Base-by-base conservation (phyloP, 805 yeast species). In the Starmerella sp. region DNA sequence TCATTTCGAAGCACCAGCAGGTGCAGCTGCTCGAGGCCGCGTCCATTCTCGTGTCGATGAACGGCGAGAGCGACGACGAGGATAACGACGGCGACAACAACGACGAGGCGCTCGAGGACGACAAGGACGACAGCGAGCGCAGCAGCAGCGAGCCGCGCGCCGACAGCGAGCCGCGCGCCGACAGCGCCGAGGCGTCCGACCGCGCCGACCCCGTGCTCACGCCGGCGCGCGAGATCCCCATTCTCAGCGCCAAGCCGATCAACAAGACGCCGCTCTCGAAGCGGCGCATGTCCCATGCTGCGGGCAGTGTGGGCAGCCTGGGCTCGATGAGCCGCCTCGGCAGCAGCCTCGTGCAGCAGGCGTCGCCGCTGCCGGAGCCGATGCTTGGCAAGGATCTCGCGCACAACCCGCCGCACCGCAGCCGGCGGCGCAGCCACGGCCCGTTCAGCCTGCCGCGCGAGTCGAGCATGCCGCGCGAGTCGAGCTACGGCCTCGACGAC, bases 1-100 rank as follows among this genome's bases (percentile, higher is more conserved):
- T 84, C 38, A 86, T 88, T 38, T 82, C 87, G n/a, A 86, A 86
- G 68, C 95, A 86, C 69, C 95, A 86, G 68, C 95, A 86, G 67
- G 95, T 86, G 14, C 95, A 86, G 69, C 73, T 86, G 39, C 73
- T 86, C 51, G 95, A 69, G 54, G 73, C 73, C 1, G 73, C 73
- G n/a, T 79, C 85, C 51, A 85, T 86, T 47, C 73, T 86, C 50
- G 88, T 86, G 47, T 82, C 86, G 17, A 81, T 85, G 87, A 82
- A 69, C 54, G 75, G 71, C 51, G 72, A 71, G 32, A 71, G 62
- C 38, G 62, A 62, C 31, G 54, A 52, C 34, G 56, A 55, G 35
- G 35, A 51, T 11, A 46, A 34, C 15, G 46, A 14, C 29, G 38
- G 29, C 14, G 43, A 17, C 30, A 50, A 54, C 22, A 15, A 38